A percentile compares a stretch with the other conserved stretches of the same genome.
Conservation (phyloP, 2,329 filamentous ascomycete genomes). For the Penicillium expansum region DNA sequence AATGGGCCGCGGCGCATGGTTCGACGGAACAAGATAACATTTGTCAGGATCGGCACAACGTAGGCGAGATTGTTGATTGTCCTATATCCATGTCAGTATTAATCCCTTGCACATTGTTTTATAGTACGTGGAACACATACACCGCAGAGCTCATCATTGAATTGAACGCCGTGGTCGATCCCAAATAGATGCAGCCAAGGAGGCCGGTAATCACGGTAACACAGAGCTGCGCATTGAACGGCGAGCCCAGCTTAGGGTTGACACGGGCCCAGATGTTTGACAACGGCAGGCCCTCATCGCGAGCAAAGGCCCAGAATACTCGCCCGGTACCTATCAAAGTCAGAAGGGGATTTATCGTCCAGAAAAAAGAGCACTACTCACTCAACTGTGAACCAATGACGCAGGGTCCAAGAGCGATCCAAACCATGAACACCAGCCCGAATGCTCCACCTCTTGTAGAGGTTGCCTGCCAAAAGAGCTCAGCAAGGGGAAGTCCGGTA, state of each 20-base stretch:
- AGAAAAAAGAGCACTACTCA: conserved; percentile 35
- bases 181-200: conserved; percentile 64
- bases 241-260: conserved; percentile 40
- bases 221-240: conserved; percentile 56
- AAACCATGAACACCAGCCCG: conserved; percentile 48
- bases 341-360: not conserved
- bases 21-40: conserved; percentile 45
- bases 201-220: conserved; percentile 52
- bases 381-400: conserved; percentile 36
- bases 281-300: conserved; percentile 48
- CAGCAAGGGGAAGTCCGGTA: conserved; percentile 60
- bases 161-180: conserved; percentile 64
- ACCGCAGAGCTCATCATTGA: conserved; percentile 42
- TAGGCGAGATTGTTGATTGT: conserved; percentile 50
- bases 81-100: conserved; percentile 21
- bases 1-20: conserved; percentile 48
- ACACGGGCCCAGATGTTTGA: conserved; percentile 43
- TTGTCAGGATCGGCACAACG: conserved; percentile 47
- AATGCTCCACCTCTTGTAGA: conserved; percentile 51
- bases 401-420: conserved; percentile 34
- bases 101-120: not conserved
- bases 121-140: conserved; percentile 5
- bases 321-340: conserved; percentile 46
- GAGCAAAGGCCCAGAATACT: conserved; percentile 59
- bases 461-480: conserved; percentile 61